Percentiles rank a stretch among this genome's conserved stretches.
Evolutionary conservation across 768 basidiomycete genomes (phyloP).

Genomic region (Candolleomyces efflorescens): DNA sequence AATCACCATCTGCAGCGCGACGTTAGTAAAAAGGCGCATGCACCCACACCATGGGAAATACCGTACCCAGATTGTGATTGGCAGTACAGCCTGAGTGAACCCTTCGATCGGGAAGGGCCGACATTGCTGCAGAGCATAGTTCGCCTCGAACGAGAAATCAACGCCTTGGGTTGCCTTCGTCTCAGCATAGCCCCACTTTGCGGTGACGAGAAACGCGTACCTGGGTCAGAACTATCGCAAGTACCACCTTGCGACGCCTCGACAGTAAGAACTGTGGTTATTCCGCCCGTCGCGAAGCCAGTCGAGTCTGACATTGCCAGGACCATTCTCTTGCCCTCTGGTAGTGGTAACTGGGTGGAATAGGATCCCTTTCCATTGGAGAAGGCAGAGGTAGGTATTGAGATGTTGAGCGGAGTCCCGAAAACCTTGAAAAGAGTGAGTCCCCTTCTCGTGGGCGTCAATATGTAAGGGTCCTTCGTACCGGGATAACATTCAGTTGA

Average conservation of each 20-base stretch:
- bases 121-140: slow-evolving; percentile 57
- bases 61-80: slow-evolving; percentile 51
- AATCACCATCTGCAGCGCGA: slow-evolving; percentile 46
- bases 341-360: slow-evolving; percentile 40
- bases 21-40: background rate
- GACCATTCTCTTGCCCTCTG: slow-evolving; percentile 37
- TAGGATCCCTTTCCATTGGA: slow-evolving; percentile 52
- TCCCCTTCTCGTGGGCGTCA: background rate
- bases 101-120: slow-evolving; percentile 42
- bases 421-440: slow-evolving; percentile 38
- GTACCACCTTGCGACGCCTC: slow-evolving; percentile 40
- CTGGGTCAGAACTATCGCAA: slow-evolving; percentile 49
- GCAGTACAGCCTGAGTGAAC: slow-evolving; percentile 43
- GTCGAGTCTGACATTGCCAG: slow-evolving; percentile 69
- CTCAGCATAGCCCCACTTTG: background rate
- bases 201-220: slow-evolving; percentile 13
- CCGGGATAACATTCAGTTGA: slow-evolving; percentile 46
- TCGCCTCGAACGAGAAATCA: slow-evolving; percentile 46
- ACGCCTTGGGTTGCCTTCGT: slow-evolving; percentile 20
- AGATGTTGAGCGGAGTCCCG: slow-evolving; percentile 47
- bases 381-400: slow-evolving; percentile 53
- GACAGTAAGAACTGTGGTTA: slow-evolving; percentile 44
- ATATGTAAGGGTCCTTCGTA: slow-evolving; percentile 25
- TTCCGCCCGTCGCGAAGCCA: slow-evolving; percentile 66
- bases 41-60: background rate